phyloP scores from a whole-genome alignment of 2,329 filamentous ascomycete genomes.

The Achaetomium macrosporum region DNA sequence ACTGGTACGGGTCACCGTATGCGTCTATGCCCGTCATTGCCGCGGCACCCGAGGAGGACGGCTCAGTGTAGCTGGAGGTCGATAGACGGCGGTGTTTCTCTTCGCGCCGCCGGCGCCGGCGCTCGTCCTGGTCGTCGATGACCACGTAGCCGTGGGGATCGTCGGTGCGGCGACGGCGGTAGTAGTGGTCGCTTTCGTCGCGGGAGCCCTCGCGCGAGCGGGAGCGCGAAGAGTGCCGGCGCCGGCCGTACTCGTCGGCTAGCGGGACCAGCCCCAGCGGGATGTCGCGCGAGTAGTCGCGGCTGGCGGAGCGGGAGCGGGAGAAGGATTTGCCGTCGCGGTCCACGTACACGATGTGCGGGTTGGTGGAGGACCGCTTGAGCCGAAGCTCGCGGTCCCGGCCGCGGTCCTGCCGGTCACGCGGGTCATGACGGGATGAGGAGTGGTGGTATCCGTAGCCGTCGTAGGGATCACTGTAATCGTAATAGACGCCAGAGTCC shows the following conservation, averaged over 20 bases:
- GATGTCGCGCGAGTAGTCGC: conserved; percentile 16
- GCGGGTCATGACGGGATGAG: conserved; percentile 12
- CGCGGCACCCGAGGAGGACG: background rate
- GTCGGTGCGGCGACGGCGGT: conserved; percentile 9
- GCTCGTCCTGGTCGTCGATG: conserved; percentile 20
- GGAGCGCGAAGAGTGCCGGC: conserved; percentile 9
- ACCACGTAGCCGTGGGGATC: conserved; percentile 5
- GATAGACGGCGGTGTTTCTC: conserved; percentile 4
- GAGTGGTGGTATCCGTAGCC: conserved; percentile 15
- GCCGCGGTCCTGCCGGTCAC: conserved; percentile 7
- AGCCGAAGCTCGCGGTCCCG: conserved; percentile 20
- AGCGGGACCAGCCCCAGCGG: conserved; percentile 17
- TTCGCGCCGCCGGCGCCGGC: conserved; percentile 17
- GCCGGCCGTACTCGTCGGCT: conserved; percentile 17
- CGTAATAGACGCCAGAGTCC: conserved; percentile 22
- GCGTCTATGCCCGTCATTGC: background rate
- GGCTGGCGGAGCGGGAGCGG: conserved; percentile 16
- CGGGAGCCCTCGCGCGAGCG: conserved; percentile 1
- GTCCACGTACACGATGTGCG: conserved; percentile 23
- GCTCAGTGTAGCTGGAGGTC: conserved; percentile 12
- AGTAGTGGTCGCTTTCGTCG: background rate
- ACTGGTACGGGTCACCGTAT: conserved; percentile 15
- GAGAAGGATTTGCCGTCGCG: conserved; percentile 12
- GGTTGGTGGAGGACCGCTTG: conserved; percentile 25
- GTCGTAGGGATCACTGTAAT: conserved; percentile 11